phyloP scores from a whole-genome alignment of 208 protist genomes.

The Endotrypanum monterogeii region DNA sequence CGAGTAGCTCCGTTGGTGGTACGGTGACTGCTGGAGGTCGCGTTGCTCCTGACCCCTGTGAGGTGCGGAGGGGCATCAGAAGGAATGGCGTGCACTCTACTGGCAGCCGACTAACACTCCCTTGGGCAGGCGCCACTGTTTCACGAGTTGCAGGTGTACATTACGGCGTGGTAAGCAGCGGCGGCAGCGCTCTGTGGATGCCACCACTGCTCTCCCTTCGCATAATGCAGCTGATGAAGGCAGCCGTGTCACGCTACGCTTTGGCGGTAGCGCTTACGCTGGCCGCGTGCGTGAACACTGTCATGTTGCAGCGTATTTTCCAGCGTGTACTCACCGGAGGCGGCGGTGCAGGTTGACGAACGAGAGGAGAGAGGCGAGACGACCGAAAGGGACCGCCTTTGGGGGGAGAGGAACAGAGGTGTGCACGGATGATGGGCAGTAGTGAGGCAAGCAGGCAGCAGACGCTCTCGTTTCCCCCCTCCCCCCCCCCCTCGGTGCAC shows the following conservation, averaged over 20 bases:
- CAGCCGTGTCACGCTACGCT: constrained; percentile 26
- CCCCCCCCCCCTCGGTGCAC: background rate
- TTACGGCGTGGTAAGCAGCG: constrained; percentile 31
- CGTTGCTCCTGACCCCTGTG: background rate
- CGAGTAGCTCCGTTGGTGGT: background rate
- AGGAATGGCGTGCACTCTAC: background rate
- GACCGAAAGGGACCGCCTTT: too few relatives aligned
- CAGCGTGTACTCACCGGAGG: background rate
- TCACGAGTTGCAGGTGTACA: constrained; percentile 12
- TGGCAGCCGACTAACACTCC: constrained; percentile 10
- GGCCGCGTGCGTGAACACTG: constrained; percentile 30
- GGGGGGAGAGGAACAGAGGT: background rate
- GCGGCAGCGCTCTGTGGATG: constrained; percentile 5
- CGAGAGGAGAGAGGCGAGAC: background rate
- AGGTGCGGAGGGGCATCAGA: background rate
- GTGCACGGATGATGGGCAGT: background rate
- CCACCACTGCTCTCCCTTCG: background rate
- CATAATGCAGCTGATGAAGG: background rate
- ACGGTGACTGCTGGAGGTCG: background rate
- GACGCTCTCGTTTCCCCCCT: too few relatives aligned
- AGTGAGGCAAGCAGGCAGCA: background rate
- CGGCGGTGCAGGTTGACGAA: background rate
- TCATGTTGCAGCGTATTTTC: constrained; percentile 27
- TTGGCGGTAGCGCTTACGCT: constrained; percentile 29
- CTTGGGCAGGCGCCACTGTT: constrained; percentile 12